Evolutionary conservation across 139 green algal genomes (phyloP).

Genomic region (Chlamydomonas incerta): DNA sequence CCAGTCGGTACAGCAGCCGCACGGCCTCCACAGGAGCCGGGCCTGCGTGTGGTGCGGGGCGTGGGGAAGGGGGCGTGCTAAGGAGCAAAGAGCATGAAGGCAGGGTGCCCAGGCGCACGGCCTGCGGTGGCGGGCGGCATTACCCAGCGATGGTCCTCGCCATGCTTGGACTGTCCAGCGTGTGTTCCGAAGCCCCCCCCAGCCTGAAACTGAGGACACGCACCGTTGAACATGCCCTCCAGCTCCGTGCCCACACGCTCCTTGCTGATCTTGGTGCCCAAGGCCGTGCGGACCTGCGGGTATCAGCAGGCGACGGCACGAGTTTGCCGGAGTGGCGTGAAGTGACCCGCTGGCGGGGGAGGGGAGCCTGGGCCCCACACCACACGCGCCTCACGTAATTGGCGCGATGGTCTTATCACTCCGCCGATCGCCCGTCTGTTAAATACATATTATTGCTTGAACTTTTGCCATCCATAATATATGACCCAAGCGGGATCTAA

Average conservation of each 20-base stretch:
- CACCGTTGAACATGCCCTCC: constrained; percentile 88
- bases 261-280: constrained; percentile 84
- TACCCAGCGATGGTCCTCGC: too few relatives aligned
- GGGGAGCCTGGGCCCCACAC: too few relatives aligned
- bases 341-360: too few relatives aligned
- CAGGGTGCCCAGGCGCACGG: too few relatives aligned
- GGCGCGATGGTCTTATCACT: not conserved
- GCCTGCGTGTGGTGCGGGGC: constrained; percentile 56
- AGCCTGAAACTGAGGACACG: too few relatives aligned
- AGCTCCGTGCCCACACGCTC: constrained; percentile 88
- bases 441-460: not conserved
- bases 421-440: not conserved
- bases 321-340: too few relatives aligned
- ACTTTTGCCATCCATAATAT: not conserved
- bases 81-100: too few relatives aligned
- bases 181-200: not conserved
- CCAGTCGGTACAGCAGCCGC: constrained; percentile 73
- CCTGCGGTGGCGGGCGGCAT: too few relatives aligned
- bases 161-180: not conserved
- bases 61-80: too few relatives aligned
- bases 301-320: not conserved
- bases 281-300: constrained; percentile 70
- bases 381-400: too few relatives aligned
- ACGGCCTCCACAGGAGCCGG: constrained; percentile 73
- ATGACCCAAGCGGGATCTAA: constrained; percentile 22